Evolutionary conservation across 225 moss, liverwort and hornwort genomes (phyloP), one percentile per base, ranked within the genome.

Genomic region (Antitrichia curtipendula): DNA sequence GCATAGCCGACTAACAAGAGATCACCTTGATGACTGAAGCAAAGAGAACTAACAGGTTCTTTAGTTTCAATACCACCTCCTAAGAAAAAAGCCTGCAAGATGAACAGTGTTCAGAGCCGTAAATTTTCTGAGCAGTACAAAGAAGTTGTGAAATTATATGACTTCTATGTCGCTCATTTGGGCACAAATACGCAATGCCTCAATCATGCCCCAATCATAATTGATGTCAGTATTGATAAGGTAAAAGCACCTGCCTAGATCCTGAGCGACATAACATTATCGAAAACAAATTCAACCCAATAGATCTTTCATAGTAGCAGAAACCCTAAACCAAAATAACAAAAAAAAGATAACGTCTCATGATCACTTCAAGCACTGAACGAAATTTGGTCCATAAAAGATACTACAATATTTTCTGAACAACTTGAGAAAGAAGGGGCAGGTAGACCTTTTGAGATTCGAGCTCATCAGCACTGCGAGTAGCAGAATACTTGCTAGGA

Each of bases 11-110:
- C 98, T 76, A 99, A 88, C 87, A 98, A 91, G 70, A 98, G 89
- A 91, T 98, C 98, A 54, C 98, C 98, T 92, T 96, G 98, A 91
- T 95, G 95, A 78, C 95, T 97, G 90, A 99, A 99, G 90, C 96
- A 97, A 92, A 99, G 94, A 77, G 98, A 95, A 92, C 95, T 96
- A 62, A 95, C 97, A 82, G 95, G 91, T 65, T 91, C 94, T 86
- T 92, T 94, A 79, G 95, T 99, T 83, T 99, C 98, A 50, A 95
- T 92, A 69, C 92, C 95, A 38, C 95, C 95, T 89, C 95, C 95
- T 85, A 98, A 92, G 86, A 96, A 92, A 91, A 93, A 96, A 84
- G 95, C 91, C 98, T 99, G 88, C 92, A 95, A 90, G 75, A 86
- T 71, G 85, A 60, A 85, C 60, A 87, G 52, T 28, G 16, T 87